Percentiles rank a stretch among this genome's conserved stretches.
Conservation (phyloP, 768 basidiomycete species). For the Leccinum broughii region DNA sequence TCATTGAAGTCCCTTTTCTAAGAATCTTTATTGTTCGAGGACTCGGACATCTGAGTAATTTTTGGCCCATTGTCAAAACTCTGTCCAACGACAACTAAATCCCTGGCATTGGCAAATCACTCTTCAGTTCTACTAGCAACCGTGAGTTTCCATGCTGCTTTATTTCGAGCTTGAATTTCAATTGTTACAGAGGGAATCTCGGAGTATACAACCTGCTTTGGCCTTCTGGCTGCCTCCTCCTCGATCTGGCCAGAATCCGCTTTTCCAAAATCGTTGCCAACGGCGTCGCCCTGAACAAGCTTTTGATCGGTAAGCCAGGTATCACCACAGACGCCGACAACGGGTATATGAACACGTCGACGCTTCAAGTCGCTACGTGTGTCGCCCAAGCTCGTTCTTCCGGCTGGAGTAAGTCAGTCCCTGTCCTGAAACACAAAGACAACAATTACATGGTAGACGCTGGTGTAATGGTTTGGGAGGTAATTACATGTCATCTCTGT, state of each 20-base stretch:
- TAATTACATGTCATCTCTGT: slow-evolving; percentile 1
- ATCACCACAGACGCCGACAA: slow-evolving; percentile 48
- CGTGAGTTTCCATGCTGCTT: slow-evolving; percentile 4
- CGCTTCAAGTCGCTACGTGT: slow-evolving; percentile 50
- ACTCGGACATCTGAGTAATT: too few species aligned
- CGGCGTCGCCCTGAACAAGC: slow-evolving; percentile 59
- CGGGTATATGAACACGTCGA: slow-evolving; percentile 54
- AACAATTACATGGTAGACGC: slow-evolving; percentile 22
- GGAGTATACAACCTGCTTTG: slow-evolving; percentile 40
- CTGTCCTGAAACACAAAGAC: too few species aligned
- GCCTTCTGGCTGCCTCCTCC: slow-evolving; percentile 41
- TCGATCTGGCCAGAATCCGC: slow-evolving; percentile 41
- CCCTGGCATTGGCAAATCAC: not conserved
- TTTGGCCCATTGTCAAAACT: too few species aligned
- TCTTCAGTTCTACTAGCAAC: slow-evolving; percentile 14
- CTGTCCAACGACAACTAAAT: not conserved
- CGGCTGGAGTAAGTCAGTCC: slow-evolving; percentile 11
- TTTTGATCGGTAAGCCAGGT: slow-evolving; percentile 76
- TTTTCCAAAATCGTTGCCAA: slow-evolving; percentile 48
- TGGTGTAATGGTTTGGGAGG: slow-evolving; percentile 43
- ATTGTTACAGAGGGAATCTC: slow-evolving; percentile 31
- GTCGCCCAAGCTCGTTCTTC: slow-evolving; percentile 26
- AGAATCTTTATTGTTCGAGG: too few species aligned
- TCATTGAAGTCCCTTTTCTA: too few species aligned
- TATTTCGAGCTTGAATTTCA: not conserved